These are phyloP conservation scores for Ormosia semicastrata DNA, from an alignment of 306 rosid genomes.

Conservation along the genomic window DNA sequence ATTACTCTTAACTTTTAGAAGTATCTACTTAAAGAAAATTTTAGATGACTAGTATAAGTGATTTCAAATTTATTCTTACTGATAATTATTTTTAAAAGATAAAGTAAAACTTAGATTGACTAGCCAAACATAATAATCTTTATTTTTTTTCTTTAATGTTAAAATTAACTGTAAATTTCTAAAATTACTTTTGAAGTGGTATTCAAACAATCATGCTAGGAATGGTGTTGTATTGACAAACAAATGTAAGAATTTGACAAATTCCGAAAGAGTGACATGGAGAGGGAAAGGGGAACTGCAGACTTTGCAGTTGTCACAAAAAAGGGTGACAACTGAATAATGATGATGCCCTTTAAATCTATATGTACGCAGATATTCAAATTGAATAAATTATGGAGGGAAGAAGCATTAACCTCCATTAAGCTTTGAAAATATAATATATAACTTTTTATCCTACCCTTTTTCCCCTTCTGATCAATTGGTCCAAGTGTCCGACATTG, in stretches of 20 bases:
- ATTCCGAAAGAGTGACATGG: neutral
- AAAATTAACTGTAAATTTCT: neutral
- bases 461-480: neutral
- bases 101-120: neutral
- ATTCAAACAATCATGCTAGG: neutral
- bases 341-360: constrained; percentile 36
- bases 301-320: constrained; percentile 14
- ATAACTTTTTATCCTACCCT: neutral
- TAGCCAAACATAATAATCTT: neutral
- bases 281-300: constrained; percentile 8
- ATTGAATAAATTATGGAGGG: constrained; percentile 52
- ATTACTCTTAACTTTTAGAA: no score
- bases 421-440: constrained; percentile 17
- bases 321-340: constrained; percentile 29
- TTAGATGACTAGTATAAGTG: no score
- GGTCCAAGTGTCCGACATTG: neutral
- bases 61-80: no score
- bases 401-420: constrained; percentile 24
- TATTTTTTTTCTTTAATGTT: neutral
- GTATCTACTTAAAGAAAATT: no score
- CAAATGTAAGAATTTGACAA: neutral
- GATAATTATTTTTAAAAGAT: neutral
- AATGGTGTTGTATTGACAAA: neutral
- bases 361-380: constrained; percentile 24
- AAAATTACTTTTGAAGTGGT: neutral